Conservation (phyloP, 257 asterid genomes). For the Coffea eugenioides region DNA sequence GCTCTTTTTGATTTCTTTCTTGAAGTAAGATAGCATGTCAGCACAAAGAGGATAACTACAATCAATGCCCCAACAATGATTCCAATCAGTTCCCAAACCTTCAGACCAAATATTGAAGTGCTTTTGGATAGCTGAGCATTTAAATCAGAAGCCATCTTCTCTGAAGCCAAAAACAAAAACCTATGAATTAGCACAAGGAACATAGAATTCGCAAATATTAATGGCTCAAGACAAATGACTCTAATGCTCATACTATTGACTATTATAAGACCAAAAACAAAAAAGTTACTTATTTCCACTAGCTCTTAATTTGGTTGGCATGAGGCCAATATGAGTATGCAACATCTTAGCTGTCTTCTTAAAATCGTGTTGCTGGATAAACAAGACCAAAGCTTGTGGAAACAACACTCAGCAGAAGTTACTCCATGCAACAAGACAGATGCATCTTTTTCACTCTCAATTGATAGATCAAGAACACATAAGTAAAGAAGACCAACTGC, state of each 20-base stretch:
- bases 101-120: slow-evolving; percentile 64
- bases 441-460: slow-evolving; percentile 10
- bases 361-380: neutral
- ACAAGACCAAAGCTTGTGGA: neutral
- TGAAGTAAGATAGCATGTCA: slow-evolving; percentile 67
- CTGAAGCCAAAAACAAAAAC: slow-evolving; percentile 28
- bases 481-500: slow-evolving; percentile 30
- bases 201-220: neutral
- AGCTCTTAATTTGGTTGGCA: neutral
- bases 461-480: slow-evolving; percentile 28
- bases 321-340: neutral
- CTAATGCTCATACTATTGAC: neutral
- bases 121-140: slow-evolving; percentile 54
- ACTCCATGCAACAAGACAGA: neutral
- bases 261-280: neutral
- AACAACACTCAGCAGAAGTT: slow-evolving; percentile 18
- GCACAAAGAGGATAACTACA: slow-evolving; percentile 57
- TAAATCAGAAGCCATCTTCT: slow-evolving; percentile 77
- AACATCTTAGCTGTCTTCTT: neutral
- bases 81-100: slow-evolving; percentile 91
- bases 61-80: slow-evolving; percentile 69
- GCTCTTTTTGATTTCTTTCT: slow-evolving; percentile 57
- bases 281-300: neutral
- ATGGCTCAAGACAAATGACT: neutral
- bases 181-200: slow-evolving; percentile 33